These are phyloP conservation scores for Thinopyrum elongatum DNA, from an alignment of 176 grass and related monocot genomes.

Conservation along the genomic window DNA sequence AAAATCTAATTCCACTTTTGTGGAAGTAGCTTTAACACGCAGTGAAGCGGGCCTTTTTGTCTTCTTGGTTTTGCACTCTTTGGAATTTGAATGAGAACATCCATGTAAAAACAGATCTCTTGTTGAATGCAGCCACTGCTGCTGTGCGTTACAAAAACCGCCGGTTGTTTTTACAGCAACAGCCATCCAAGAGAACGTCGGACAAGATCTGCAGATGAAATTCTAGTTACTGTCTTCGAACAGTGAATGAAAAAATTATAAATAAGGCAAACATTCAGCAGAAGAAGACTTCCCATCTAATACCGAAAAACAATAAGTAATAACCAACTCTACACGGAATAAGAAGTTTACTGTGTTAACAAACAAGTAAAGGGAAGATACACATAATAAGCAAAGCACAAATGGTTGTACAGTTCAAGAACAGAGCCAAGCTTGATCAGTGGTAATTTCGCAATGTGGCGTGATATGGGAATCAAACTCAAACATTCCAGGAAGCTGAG, in stretches of 20 bases:
- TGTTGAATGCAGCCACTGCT: constrained; percentile 19
- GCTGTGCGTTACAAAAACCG: constrained; percentile 7
- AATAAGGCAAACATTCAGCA: background rate
- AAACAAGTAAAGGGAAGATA: background rate
- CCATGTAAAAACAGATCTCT: constrained; percentile 2
- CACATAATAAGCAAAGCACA: background rate
- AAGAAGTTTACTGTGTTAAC: background rate
- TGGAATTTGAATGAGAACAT: constrained; percentile 24
- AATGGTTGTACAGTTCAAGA: background rate
- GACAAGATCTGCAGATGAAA: constrained; percentile 11
- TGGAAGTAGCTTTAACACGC: constrained; percentile 35
- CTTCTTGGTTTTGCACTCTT: constrained; percentile 35
- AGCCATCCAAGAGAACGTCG: constrained; percentile 19
- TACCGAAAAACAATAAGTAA: background rate
- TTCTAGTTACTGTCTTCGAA: background rate
- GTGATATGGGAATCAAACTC: background rate
- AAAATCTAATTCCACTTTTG: constrained; percentile 47
- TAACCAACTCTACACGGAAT: background rate
- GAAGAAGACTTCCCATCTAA: background rate
- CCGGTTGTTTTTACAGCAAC: constrained; percentile 26
- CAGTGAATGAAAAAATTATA: background rate
- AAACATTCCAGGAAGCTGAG: background rate
- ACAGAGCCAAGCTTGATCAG: background rate
- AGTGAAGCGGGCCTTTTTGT: constrained; percentile 13
- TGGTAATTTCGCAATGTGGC: background rate